A percentile compares a stretch with the other conserved stretches of the same genome.
These are phyloP conservation scores for Coniferiporia sulphurascens DNA, from an alignment of 1,284 basidiomycete genomes.

Conservation along the genomic window DNA sequence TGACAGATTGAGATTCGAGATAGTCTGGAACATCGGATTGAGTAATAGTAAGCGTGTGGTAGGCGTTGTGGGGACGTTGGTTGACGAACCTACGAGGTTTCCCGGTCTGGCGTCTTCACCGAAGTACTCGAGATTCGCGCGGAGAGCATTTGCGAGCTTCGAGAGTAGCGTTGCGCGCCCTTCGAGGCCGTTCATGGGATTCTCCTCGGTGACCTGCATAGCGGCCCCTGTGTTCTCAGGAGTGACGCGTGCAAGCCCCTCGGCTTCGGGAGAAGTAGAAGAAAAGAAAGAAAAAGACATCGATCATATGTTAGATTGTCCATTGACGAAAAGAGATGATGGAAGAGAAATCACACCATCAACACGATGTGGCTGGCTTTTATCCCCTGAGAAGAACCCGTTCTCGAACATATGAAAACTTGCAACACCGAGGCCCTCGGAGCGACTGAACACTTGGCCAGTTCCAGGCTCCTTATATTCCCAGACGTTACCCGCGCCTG, in stretches of 20 bases:
- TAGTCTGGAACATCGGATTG: constrained; percentile 47
- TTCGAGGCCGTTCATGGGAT: constrained; percentile 89
- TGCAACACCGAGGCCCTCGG: constrained; percentile 91
- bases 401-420: constrained; percentile 84
- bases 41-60: background rate
- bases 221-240: constrained; percentile 57
- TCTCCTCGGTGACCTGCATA: constrained; percentile 77
- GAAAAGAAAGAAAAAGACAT: background rate
- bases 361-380: constrained; percentile 61
- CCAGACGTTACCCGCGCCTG: constrained; percentile 88
- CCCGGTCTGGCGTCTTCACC: constrained; percentile 73
- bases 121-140: constrained; percentile 60
- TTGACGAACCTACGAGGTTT: constrained; percentile 64
- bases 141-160: constrained; percentile 69
- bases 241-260: constrained; percentile 65
- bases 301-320: background rate
- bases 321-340: background rate
- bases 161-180: constrained; percentile 77
- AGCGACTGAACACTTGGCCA: constrained; percentile 62
- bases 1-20: constrained; percentile 51
- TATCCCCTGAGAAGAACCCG: constrained; percentile 78
- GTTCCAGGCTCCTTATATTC: constrained; percentile 62
- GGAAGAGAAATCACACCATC: constrained; percentile 52
- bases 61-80: background rate
- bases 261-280: constrained; percentile 43